Evolutionary conservation across 768 basidiomycete genomes (phyloP).

Genomic region (Rubroboletus satanas): DNA sequence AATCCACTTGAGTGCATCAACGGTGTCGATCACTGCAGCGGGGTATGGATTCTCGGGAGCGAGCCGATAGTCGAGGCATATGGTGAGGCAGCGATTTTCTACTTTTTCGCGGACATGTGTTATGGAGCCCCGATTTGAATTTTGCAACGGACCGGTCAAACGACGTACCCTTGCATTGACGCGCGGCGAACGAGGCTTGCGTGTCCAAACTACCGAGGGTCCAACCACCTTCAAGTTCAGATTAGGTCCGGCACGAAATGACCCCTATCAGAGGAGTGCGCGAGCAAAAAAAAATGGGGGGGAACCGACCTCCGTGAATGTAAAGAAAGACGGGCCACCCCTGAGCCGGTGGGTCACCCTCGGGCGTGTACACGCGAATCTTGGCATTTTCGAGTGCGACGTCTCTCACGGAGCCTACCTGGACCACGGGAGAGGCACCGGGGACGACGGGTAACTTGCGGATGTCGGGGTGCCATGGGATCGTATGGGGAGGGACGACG

Average conservation of each 20-base stretch:
- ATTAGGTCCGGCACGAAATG: not conserved
- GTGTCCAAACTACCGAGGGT: conserved; percentile 60
- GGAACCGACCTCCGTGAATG: conserved; percentile 61
- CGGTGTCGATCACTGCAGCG: conserved; percentile 64
- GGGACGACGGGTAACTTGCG: conserved; percentile 50
- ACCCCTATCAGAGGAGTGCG: not conserved
- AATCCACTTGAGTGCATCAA: conserved; percentile 66
- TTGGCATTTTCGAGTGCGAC: conserved; percentile 46
- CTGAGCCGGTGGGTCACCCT: conserved; percentile 40
- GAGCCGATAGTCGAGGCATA: conserved; percentile 68
- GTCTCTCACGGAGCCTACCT: conserved; percentile 53
- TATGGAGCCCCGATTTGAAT: no score
- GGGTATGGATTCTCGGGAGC: conserved; percentile 72
- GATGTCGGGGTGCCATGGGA: conserved; percentile 57
- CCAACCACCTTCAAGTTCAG: conserved; percentile 59
- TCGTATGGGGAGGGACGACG: conserved; percentile 46
- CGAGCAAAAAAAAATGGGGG: no score
- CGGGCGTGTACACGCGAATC: conserved; percentile 62
- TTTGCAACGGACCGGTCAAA: not conserved
- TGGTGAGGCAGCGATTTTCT: conserved; percentile 57
- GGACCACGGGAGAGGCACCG: conserved; percentile 50
- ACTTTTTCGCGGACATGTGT: not conserved
- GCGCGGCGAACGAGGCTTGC: conserved; percentile 52
- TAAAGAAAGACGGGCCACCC: conserved; percentile 73
- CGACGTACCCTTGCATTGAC: conserved; percentile 22